Conservation (phyloP, 495 filamentous ascomycete genomes). For the Hypoxylon fuscum region DNA sequence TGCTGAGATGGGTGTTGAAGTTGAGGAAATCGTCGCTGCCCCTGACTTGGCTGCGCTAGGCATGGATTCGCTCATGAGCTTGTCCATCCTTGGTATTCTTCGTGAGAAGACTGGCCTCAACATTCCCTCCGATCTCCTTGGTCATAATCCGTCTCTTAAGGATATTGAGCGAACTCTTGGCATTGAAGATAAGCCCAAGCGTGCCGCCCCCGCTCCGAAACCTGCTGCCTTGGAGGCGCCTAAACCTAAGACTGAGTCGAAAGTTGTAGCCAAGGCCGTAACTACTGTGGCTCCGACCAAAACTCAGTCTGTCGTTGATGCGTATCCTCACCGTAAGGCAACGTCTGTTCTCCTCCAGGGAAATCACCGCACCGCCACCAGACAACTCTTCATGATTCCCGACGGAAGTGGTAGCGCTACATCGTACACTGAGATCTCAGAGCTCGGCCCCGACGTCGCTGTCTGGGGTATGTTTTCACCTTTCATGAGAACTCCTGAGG, state of each 20-base stretch:
- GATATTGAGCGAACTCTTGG: conserved; percentile 60
- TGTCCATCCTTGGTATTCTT: conserved; percentile 64
- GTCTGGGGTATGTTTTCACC: conserved; percentile 73
- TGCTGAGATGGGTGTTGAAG: conserved; percentile 72
- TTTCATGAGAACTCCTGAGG: conserved; percentile 65
- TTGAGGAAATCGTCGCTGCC: conserved; percentile 67
- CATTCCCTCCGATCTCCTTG: conserved; percentile 59
- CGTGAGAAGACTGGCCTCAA: conserved; percentile 65
- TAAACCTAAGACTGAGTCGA: conserved; percentile 59
- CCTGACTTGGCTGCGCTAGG: conserved; percentile 63
- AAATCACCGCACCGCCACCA: conserved; percentile 65
- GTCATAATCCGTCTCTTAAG: conserved; percentile 55
- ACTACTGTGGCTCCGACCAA: conserved; percentile 49
- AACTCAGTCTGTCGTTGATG: conserved; percentile 58
- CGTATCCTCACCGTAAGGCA: conserved; percentile 74
- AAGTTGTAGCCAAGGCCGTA: conserved; percentile 46
- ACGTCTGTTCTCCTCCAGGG: conserved; percentile 71
- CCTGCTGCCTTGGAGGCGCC: conserved; percentile 29
- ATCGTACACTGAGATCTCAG: conserved; percentile 66
- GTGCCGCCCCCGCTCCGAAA: conserved; percentile 39
- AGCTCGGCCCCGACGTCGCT: conserved; percentile 59
- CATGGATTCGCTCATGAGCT: conserved; percentile 68
- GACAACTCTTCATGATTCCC: conserved; percentile 75
- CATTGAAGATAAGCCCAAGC: conserved; percentile 51
- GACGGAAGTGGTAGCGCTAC: conserved; percentile 78